Evolutionary conservation across 176 grass and related monocot genomes (phyloP).

Genomic region (Carex myosuroides): DNA sequence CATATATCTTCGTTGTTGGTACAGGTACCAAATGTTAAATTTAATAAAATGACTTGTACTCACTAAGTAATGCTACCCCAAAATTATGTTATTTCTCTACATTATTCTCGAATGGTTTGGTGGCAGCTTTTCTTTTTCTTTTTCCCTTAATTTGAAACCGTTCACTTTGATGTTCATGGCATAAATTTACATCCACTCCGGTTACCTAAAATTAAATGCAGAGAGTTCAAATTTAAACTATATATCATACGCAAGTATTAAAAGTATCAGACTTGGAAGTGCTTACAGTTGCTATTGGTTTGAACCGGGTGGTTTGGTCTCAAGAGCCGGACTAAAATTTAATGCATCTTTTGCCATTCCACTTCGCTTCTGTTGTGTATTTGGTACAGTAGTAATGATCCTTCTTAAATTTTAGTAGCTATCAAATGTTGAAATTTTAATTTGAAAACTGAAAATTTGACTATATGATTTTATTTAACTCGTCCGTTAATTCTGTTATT

Average conservation of each 20-base stretch:
- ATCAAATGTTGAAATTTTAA: too few relatives aligned
- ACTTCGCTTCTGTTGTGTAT: not conserved
- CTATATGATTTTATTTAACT: too few relatives aligned
- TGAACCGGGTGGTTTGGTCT: not conserved
- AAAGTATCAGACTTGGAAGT: not conserved
- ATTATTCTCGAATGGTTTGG: not conserved
- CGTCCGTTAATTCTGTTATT: too few relatives aligned
- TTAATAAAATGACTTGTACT: not conserved
- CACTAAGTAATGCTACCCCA: not conserved
- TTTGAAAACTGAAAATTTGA: too few relatives aligned
- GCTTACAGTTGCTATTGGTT: not conserved
- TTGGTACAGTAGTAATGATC: not conserved
- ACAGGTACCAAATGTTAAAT: not conserved
- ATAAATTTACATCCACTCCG: not conserved
- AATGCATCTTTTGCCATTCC: not conserved
- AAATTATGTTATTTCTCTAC: not conserved
- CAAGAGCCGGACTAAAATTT: not conserved
- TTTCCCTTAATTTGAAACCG: not conserved
- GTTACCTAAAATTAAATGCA: not conserved
- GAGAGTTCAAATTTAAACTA: not conserved
- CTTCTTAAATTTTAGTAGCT: too few relatives aligned
- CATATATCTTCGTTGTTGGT: not conserved
- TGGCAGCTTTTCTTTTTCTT: too few relatives aligned
- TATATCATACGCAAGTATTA: not conserved
- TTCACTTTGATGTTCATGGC: not conserved